A percentile compares a stretch with the other conserved stretches of the same genome.
phyloP scores from a whole-genome alignment of 306 rosid species.

The Cicer bijugum region DNA sequence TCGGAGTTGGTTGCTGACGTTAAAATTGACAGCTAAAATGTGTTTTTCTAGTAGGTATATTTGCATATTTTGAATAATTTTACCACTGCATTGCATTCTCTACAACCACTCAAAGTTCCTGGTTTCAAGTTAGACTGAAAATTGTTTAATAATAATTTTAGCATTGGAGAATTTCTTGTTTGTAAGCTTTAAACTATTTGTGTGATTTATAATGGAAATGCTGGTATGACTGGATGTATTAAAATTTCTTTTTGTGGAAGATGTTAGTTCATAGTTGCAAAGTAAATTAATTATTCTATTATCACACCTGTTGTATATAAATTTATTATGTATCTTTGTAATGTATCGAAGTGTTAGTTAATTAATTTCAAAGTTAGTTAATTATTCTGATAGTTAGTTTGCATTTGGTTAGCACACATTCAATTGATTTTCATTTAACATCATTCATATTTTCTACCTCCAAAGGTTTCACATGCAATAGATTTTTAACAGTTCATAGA shows the following conservation, averaged over 20 bases:
- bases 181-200: constrained; percentile 31
- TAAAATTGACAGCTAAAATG: no score
- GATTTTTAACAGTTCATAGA: constrained; percentile 4
- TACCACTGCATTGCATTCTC: constrained; percentile 87
- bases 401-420: not conserved
- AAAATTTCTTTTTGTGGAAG: constrained; percentile 19
- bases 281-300: not conserved
- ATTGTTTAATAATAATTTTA: constrained; percentile 6
- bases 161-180: constrained; percentile 13
- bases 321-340: not conserved
- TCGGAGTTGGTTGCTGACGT: no score
- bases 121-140: constrained; percentile 72
- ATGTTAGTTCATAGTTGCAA: not conserved
- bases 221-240: constrained; percentile 15
- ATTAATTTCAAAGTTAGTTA: no score
- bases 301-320: no score
- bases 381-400: not conserved
- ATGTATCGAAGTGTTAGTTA: no score
- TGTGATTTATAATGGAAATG: constrained; percentile 24
- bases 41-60: not conserved
- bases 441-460: not conserved
- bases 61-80: constrained; percentile 81
- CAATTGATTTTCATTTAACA: not conserved
- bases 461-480: not conserved
- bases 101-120: constrained; percentile 95